A percentile compares a stretch with the other conserved stretches of the same genome.
Evolutionary conservation across 106 monocot species (phyloP).

Genomic region (Gastrodia elata): DNA sequence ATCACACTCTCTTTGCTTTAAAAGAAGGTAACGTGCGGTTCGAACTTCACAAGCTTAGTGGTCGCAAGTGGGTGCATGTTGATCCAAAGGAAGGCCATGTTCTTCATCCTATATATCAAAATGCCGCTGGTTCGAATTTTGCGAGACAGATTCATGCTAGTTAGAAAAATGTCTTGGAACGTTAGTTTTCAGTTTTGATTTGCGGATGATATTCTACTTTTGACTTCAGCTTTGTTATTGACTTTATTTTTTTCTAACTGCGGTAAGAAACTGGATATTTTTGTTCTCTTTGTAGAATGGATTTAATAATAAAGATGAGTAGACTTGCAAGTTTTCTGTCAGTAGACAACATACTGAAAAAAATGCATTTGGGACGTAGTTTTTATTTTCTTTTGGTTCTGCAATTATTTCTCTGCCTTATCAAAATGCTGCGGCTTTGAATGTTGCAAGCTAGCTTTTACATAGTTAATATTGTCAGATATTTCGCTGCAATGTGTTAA

Average conservation of each 20-base stretch:
- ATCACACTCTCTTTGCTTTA: conserved; percentile 81
- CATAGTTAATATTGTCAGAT: no score
- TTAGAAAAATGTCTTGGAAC: neutral
- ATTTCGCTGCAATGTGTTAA: no score
- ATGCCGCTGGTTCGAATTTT: conserved; percentile 12
- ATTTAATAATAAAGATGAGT: neutral
- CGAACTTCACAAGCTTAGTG: conserved; percentile 75
- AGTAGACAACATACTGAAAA: neutral
- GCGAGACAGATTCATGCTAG: conserved; percentile 4
- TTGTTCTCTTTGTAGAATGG: neutral
- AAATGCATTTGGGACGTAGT: no score
- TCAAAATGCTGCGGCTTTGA: no score
- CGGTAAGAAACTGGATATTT: neutral
- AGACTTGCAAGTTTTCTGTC: neutral
- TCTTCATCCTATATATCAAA: conserved; percentile 73
- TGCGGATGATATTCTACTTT: neutral
- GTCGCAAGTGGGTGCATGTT: conserved; percentile 89
- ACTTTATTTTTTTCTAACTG: neutral
- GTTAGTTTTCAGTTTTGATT: neutral
- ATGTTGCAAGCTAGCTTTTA: no score
- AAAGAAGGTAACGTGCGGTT: conserved; percentile 92
- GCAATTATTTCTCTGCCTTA: no score
- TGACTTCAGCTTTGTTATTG: neutral
- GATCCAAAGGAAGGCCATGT: conserved; percentile 71
- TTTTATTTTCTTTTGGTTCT: no score